Percentiles rank a stretch among this genome's conserved stretches.
phyloP scores from a whole-genome alignment of 768 basidiomycete genomes.

The Boletus rubroflammeus region DNA sequence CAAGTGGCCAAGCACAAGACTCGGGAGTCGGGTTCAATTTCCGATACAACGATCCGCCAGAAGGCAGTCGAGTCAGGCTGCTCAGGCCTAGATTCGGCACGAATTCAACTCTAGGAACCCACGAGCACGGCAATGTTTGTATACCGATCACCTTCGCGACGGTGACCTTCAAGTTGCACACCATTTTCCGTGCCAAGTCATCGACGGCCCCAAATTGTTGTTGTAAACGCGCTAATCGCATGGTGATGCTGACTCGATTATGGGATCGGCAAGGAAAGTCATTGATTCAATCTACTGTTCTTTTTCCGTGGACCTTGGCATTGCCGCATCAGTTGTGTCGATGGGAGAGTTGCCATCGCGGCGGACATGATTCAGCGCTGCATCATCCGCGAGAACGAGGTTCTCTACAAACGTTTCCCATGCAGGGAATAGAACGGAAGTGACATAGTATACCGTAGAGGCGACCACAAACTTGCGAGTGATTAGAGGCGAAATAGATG shows the following conservation, averaged over 20 bases:
- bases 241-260: neutral
- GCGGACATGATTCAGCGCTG: neutral
- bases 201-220: neutral
- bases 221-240: slow-evolving; percentile 1
- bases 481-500: neutral
- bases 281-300: slow-evolving; percentile 2
- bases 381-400: slow-evolving; percentile 23
- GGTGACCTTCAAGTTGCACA: slow-evolving; percentile 5
- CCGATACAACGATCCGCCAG: slow-evolving; percentile 12
- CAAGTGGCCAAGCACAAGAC: neutral
- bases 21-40: slow-evolving; percentile 6
- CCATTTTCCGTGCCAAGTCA: neutral
- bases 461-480: slow-evolving; percentile 21
- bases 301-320: slow-evolving; percentile 2
- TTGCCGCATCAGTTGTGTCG: neutral
- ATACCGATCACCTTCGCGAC: slow-evolving; percentile 12
- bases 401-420: slow-evolving; percentile 25
- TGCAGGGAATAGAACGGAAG: slow-evolving; percentile 26
- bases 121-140: neutral
- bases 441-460: slow-evolving; percentile 24
- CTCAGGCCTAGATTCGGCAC: slow-evolving; percentile 3
- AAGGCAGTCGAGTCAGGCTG: slow-evolving; percentile 5
- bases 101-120: neutral
- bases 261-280: slow-evolving; percentile 9
- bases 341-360: neutral